Conservation (phyloP, 1,284 basidiomycete genomes). For the Leucoagaricus sp. region DNA sequence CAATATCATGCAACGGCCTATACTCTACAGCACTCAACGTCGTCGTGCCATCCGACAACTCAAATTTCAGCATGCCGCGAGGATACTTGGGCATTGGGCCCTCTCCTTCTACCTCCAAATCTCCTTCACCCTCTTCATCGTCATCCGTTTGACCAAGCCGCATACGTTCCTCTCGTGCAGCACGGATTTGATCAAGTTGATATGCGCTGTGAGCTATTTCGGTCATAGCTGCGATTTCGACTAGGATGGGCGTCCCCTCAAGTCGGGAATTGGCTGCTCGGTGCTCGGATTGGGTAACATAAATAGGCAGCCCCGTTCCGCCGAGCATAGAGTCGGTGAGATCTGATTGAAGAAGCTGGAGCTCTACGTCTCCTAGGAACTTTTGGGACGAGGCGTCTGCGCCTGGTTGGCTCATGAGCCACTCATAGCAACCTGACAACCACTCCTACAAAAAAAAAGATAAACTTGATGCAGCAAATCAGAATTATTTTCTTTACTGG, state of each 20-base stretch:
- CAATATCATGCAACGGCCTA: slow-evolving; percentile 54
- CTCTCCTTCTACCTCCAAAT: slow-evolving; percentile 51
- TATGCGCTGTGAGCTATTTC: slow-evolving; percentile 77
- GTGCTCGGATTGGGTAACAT: slow-evolving; percentile 34
- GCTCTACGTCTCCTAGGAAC: slow-evolving; percentile 49
- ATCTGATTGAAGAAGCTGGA: slow-evolving; percentile 71
- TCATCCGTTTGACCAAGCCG: slow-evolving; percentile 44
- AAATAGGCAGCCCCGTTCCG: slow-evolving; percentile 61
- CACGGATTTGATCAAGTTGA: slow-evolving; percentile 60
- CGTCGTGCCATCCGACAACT: slow-evolving; percentile 66
- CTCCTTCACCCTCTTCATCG: slow-evolving; percentile 56
- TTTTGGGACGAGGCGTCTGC: slow-evolving; percentile 45
- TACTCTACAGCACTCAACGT: slow-evolving; percentile 72
- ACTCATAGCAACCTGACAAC: slow-evolving; percentile 69
- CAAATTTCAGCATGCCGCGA: slow-evolving; percentile 65
- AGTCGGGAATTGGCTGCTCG: slow-evolving; percentile 38
- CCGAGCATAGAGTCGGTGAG: slow-evolving; percentile 67
- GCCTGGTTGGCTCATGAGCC: slow-evolving; percentile 53
- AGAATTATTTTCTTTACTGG: slow-evolving; percentile 43
- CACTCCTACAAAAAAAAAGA: too few species aligned
- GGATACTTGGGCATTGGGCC: slow-evolving; percentile 75
- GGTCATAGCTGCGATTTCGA: slow-evolving; percentile 72
- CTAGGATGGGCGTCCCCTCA: slow-evolving; percentile 53
- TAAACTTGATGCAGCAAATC: too few species aligned
- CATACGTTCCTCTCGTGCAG: slow-evolving; percentile 62